Base-by-base conservation (phyloP, 176 grass and related monocot species). In the Aegilops speltoides region DNA sequence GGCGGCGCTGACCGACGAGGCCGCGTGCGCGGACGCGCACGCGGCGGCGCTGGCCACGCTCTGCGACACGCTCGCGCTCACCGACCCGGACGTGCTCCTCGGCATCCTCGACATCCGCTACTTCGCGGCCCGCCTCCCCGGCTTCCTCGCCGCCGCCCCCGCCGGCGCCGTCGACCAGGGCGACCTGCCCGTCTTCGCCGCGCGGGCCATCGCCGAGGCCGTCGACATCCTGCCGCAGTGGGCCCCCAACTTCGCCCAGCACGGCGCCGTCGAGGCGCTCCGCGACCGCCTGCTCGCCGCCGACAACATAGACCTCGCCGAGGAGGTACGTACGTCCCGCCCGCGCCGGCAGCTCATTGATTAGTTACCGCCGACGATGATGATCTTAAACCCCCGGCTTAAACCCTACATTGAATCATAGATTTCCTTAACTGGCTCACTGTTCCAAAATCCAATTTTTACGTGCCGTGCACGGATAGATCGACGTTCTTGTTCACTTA, bases 261-360 rank as follows among this genome's bases (percentile, higher is more conserved):
- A 63, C 65, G 83, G 88, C 68, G 79, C 78, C 36, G 59, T 93
- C 41, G 59, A 87, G 11, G 78, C 81, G 34, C 88, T 93, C 82
- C 68, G 91, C 4, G 85, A 84, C 24, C 41, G 82, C 24, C 65
- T 93, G 1, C 68, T 90, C 45, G 83, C 76, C 73, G 59, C 70
- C 71, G 82, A 90, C n/a, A 56, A 22, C 85, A 73, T 93, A 17
- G 88, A 93, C 8, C 82, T 93, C 78, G 91, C 91, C 50, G 88
- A 93, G 11, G 78, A 90, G 88, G 91, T 93, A 82, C 23, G 9
- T 56, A 19, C 19, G 9, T 65, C 45, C 45, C 13, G 10, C 45
- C 16, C 73, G 15, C 65, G 15, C 29, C 29, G 14, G 48, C 14
- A 5, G 15, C 59, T 62, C 20, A 62, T 4, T 23, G 8, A 23